Conservation (phyloP, 345 rosid species). For the Luvunga scandens region DNA sequence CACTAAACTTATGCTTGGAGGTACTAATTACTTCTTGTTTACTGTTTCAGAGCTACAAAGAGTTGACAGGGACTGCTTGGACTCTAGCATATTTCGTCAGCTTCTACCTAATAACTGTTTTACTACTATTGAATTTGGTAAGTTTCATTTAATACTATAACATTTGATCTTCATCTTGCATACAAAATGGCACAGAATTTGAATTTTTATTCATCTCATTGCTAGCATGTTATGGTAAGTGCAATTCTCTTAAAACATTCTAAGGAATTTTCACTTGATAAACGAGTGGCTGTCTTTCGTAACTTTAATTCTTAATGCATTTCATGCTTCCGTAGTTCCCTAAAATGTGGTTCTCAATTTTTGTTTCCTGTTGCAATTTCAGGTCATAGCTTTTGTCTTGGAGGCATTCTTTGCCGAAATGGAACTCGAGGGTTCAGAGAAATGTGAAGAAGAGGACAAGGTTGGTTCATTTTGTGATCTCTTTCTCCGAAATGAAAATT, state of each 20-base stretch:
- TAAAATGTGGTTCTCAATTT: background rate
- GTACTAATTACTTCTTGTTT: conserved; percentile 15
- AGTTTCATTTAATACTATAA: conserved; percentile 21
- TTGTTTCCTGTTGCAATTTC: conserved; percentile 27
- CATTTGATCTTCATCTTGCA: background rate
- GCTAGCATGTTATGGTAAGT: background rate
- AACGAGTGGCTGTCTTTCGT: background rate
- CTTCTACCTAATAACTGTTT: conserved; percentile 76
- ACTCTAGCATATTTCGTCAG: conserved; percentile 75
- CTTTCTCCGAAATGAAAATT: background rate
- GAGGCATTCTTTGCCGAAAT: conserved; percentile 96
- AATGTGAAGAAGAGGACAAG: conserved; percentile 48
- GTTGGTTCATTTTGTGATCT: conserved; percentile 31
- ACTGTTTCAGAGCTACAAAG: conserved; percentile 71
- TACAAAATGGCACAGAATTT: background rate
- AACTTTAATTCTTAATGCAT: background rate
- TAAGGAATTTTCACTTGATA: conserved; percentile 2
- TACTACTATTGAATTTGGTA: conserved; percentile 91
- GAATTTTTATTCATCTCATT: background rate
- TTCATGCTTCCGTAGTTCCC: background rate
- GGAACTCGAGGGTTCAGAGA: conserved; percentile 74
- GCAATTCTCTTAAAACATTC: background rate
- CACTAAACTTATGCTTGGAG: conserved; percentile 8
- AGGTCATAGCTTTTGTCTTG: conserved; percentile 97
- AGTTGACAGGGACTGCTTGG: conserved; percentile 84